These are phyloP conservation scores for Schizosaccharomyces lindneri DNA, from an alignment of 805 yeast genomes.

Conservation along the genomic window DNA sequence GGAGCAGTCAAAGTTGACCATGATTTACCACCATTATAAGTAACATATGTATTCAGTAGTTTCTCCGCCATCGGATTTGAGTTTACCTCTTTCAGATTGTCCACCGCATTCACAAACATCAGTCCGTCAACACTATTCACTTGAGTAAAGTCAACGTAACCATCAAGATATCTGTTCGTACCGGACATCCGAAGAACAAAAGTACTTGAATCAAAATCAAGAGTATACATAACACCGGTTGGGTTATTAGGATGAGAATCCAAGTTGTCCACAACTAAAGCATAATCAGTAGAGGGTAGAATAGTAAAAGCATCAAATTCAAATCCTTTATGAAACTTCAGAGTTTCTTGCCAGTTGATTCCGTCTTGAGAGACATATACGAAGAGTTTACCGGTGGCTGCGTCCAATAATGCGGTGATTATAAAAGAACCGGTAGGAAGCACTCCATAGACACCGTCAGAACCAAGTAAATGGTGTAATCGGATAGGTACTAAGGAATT, in stretches of 20 bases:
- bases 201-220: neutral
- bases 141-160: neutral
- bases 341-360: neutral
- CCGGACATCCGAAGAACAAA: neutral
- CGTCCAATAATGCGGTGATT: neutral
- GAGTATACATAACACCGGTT: neutral
- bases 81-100: neutral
- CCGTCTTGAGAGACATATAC: neutral
- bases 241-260: neutral
- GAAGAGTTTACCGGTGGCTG: neutral
- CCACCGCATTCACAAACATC: neutral
- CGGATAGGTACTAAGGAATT: neutral
- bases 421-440: neutral
- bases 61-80: neutral
- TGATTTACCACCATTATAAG: neutral
- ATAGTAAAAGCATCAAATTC: neutral
- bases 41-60: neutral
- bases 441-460: neutral
- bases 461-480: neutral
- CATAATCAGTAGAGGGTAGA: neutral
- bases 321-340: neutral
- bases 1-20: neutral
- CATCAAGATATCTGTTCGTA: neutral
- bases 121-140: neutral
- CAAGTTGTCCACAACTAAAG: neutral